A percentile compares a stretch with the other conserved stretches of the same genome.
Conservation (phyloP, 2,329 filamentous ascomycete genomes). For the Lasiodiplodia gonubiensis region DNA sequence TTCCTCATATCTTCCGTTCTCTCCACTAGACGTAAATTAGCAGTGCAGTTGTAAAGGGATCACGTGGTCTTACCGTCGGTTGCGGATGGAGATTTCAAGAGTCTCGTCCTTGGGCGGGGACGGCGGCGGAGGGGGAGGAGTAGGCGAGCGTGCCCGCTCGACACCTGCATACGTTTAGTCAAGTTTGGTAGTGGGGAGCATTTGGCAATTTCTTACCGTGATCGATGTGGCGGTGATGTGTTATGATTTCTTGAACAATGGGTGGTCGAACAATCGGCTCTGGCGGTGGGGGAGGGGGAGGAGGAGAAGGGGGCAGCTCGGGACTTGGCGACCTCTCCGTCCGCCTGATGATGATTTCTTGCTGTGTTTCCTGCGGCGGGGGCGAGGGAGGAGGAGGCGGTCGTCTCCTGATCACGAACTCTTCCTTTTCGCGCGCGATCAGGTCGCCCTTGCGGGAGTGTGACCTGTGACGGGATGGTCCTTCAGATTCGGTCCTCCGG, state of each 20-base stretch:
- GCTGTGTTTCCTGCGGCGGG: conserved; percentile 44
- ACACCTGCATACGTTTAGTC: conserved; percentile 44
- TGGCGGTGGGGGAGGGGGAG: conserved; percentile 56
- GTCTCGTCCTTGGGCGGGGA: conserved; percentile 57
- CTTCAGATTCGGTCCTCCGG: conserved; percentile 40
- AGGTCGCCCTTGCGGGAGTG: conserved; percentile 44
- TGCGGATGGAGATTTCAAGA: conserved; percentile 63
- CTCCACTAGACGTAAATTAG: conserved; percentile 32
- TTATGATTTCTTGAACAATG: conserved; percentile 87
- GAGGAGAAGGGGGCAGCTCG: conserved; percentile 54
- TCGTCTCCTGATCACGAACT: conserved; percentile 48
- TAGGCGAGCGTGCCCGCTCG: conserved; percentile 54
- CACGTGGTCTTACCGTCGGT: conserved; percentile 15
- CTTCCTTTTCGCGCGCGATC: conserved; percentile 48
- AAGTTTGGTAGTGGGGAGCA: neutral
- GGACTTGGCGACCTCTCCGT: conserved; percentile 55
- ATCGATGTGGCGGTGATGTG: conserved; percentile 84
- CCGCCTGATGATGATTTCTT: conserved; percentile 55
- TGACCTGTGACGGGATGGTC: conserved; percentile 33
- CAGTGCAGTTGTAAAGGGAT: neutral
- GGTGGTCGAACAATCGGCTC: conserved; percentile 75
- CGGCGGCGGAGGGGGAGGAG: conserved; percentile 57
- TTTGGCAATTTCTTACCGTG: conserved; percentile 67
- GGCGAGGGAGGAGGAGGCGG: conserved; percentile 41
- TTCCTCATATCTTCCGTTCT: conserved; percentile 57